Evolutionary conservation across 2,329 filamentous ascomycete species (phyloP).

Genomic region (Penicillium verrucosum): DNA sequence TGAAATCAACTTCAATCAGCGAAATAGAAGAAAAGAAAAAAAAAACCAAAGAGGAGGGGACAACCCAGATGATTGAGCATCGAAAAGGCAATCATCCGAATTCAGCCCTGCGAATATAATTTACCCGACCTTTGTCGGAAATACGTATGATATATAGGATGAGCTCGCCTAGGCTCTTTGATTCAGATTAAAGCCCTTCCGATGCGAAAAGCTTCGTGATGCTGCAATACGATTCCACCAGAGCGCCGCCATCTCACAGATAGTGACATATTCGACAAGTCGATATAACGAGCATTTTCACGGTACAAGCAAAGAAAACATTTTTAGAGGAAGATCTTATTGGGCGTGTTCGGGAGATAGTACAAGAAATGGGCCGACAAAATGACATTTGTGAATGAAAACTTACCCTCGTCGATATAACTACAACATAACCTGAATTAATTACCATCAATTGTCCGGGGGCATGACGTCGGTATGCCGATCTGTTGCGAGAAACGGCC

Average conservation of each 20-base stretch:
- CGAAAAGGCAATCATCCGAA: neutral
- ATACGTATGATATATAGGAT: neutral
- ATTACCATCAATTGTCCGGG: neutral
- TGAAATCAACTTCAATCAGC: neutral
- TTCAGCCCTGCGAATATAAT: neutral
- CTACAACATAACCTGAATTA: no score
- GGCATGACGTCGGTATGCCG: conserved; percentile 22
- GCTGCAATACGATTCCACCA: neutral
- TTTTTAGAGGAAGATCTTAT: no score
- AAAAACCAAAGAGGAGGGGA: no score
- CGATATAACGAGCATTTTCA: neutral
- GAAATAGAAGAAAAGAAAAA: neutral
- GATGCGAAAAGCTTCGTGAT: no score
- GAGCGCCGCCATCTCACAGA: neutral
- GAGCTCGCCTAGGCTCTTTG: neutral
- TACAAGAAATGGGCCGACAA: neutral
- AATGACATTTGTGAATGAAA: neutral
- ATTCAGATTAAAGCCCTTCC: neutral
- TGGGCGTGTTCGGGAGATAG: neutral
- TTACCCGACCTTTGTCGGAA: neutral
- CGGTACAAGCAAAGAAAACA: no score
- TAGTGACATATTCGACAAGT: neutral
- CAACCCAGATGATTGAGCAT: neutral
- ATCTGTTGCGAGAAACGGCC: conserved; percentile 2
- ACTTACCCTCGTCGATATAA: neutral